Percentiles rank a stretch among this genome's conserved stretches.
Evolutionary conservation across 371 early-diverging fungal genomes (phyloP).

Genomic region (Catenaria anguillulae): DNA sequence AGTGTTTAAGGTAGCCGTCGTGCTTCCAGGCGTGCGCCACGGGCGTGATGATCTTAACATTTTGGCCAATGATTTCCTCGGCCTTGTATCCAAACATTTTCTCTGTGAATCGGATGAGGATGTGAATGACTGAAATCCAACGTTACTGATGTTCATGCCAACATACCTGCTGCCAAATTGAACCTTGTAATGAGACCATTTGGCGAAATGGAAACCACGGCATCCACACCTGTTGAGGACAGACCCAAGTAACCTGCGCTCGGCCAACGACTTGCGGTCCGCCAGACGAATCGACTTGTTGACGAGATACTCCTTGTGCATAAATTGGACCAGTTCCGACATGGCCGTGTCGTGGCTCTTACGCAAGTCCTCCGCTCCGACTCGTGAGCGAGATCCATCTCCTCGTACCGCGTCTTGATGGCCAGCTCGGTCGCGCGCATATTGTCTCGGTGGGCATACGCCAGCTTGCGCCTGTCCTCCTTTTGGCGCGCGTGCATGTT

Average conservation of each 20-base stretch:
- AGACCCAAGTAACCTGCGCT: conserved; percentile 16
- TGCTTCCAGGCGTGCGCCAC: too few relatives aligned
- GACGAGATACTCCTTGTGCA: conserved; percentile 22
- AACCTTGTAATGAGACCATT: too few relatives aligned
- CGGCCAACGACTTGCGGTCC: conserved; percentile 18
- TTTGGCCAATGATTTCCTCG: too few relatives aligned
- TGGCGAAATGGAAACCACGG: too few relatives aligned
- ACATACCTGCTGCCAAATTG: too few relatives aligned
- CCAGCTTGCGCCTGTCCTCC: not conserved
- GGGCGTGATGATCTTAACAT: too few relatives aligned
- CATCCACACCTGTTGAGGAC: conserved; percentile 19
- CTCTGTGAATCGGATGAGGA: too few relatives aligned
- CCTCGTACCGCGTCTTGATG: not conserved
- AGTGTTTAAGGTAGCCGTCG: not conserved
- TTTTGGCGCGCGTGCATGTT: not conserved
- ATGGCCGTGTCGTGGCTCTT: conserved; percentile 13
- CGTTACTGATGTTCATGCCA: too few relatives aligned
- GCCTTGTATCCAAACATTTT: too few relatives aligned
- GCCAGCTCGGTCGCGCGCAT: not conserved
- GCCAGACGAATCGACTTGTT: conserved; percentile 18
- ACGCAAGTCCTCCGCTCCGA: conserved; percentile 10
- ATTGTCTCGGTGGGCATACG: not conserved
- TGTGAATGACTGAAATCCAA: too few relatives aligned
- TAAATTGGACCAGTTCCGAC: conserved; percentile 8
- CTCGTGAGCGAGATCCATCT: conserved; percentile 9